A percentile compares a stretch with the other conserved stretches of the same genome.
Conservation (phyloP, 805 yeast species). For the Yarrowia deformans region DNA sequence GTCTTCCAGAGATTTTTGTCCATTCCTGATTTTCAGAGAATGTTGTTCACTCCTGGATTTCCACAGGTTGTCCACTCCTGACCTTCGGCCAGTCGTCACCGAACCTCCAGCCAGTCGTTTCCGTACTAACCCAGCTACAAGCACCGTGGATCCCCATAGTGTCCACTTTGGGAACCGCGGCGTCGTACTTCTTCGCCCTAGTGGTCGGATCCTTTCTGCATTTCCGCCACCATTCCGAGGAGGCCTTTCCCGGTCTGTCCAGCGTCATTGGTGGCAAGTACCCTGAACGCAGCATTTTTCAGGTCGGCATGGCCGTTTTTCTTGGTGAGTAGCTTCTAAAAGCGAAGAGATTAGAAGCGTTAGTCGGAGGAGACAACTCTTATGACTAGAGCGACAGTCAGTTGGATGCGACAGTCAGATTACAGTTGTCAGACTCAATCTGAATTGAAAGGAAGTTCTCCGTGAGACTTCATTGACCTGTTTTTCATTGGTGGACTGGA, state of each 20-base stretch:
- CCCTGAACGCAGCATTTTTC: conserved; percentile 28
- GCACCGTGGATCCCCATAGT: conserved; percentile 18
- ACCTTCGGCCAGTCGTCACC: no score
- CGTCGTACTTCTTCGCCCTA: conserved; percentile 8
- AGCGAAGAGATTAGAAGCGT: no score
- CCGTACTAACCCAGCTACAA: conserved; percentile 27
- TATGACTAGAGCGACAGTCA: no score
- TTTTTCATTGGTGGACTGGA: no score
- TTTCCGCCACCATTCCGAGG: conserved; percentile 29
- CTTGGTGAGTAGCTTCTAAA: conserved; percentile 1
- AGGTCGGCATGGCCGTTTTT: conserved; percentile 30
- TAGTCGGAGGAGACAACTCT: no score
- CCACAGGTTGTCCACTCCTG: not conserved
- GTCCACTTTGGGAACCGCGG: conserved; percentile 17
- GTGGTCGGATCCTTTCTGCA: conserved; percentile 31
- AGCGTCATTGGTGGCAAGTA: conserved; percentile 33
- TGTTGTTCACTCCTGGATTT: not conserved
- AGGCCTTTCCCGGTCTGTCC: conserved; percentile 33
- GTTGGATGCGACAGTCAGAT: no score
- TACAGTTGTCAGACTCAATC: no score
- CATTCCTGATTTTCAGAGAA: no score
- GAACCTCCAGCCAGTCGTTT: not conserved
- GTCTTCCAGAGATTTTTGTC: not conserved
- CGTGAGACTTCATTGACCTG: no score
- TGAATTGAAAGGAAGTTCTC: no score